Percentiles rank a stretch among this genome's conserved stretches.
phyloP scores from a whole-genome alignment of 169 alveolate genomes.

The Plasmodium relictum region DNA sequence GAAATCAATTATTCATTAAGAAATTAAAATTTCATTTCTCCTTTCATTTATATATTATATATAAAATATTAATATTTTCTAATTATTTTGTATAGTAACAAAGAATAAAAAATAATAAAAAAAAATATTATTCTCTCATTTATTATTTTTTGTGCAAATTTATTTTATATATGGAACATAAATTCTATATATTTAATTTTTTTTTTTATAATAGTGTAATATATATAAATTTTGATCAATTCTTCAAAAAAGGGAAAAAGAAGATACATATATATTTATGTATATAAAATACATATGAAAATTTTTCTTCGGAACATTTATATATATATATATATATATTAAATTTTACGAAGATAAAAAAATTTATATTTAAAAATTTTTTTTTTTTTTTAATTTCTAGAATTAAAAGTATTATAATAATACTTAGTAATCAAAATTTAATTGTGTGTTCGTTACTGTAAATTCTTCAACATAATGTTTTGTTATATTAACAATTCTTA shows the following conservation, averaged over 20 bases:
- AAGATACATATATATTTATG: not conserved
- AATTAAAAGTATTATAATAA: not conserved
- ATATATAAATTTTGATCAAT: not conserved
- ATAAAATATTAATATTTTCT: not conserved
- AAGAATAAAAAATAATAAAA: not conserved
- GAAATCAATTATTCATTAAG: too few relatives aligned
- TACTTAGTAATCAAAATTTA: slow-evolving; percentile 38
- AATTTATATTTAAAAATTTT: not conserved
- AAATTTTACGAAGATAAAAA: not conserved
- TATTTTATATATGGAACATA: not conserved
- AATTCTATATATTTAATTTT: too few relatives aligned
- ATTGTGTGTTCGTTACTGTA: slow-evolving; percentile 47
- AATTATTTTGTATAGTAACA: not conserved
- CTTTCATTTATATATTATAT: too few relatives aligned
- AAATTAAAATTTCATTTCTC: too few relatives aligned
- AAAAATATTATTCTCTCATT: not conserved
- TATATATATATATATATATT: not conserved
- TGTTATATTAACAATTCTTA: slow-evolving; percentile 85
- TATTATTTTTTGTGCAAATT: not conserved
- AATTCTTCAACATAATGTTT: slow-evolving; percentile 79
- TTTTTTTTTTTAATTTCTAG: not conserved
- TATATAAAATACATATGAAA: not conserved
- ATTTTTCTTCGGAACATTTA: not conserved
- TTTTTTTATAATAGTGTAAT: not conserved
- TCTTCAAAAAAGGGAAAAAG: not conserved